Evolutionary conservation across 148 eudicot species (phyloP).

Genomic region (Silene latifolia): DNA sequence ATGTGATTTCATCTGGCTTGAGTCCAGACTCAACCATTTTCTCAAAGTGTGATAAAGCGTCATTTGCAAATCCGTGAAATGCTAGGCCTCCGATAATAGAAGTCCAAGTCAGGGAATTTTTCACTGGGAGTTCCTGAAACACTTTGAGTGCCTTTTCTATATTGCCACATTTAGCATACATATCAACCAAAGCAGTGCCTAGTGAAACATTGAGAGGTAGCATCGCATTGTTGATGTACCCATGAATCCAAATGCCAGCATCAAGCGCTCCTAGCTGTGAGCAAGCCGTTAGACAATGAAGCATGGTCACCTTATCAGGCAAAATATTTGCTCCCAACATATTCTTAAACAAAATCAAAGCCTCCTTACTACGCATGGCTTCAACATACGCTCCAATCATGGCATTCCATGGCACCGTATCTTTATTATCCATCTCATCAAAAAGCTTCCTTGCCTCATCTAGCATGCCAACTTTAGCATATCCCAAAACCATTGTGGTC

Average conservation of each 20-base stretch:
- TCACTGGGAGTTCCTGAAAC: constrained; percentile 42
- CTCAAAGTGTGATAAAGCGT: constrained; percentile 42
- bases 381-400: constrained; percentile 65
- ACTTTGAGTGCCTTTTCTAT: constrained; percentile 51
- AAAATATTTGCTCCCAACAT: constrained; percentile 38
- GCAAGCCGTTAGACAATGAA: constrained; percentile 56
- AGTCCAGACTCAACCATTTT: constrained; percentile 49
- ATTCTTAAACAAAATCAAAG: constrained; percentile 44
- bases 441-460: constrained; percentile 49
- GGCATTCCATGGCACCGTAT: constrained; percentile 65
- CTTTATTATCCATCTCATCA: constrained; percentile 47
- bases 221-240: constrained; percentile 37
- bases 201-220: constrained; percentile 42
- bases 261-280: constrained; percentile 60
- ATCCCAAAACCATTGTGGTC: constrained; percentile 57
- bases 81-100: constrained; percentile 54
- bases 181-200: constrained; percentile 61
- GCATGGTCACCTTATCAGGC: constrained; percentile 57
- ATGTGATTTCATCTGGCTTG: constrained; percentile 53
- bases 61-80: constrained; percentile 49
- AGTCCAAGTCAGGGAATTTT: constrained; percentile 61
- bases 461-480: constrained; percentile 45
- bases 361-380: constrained; percentile 43
- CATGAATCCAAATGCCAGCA: constrained; percentile 54
- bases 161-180: constrained; percentile 67